Percentiles rank a stretch among this genome's conserved stretches.
phyloP scores from a whole-genome alignment of 2,329 filamentous ascomycete genomes.

The Lasiodiplodia hormozganensis region DNA sequence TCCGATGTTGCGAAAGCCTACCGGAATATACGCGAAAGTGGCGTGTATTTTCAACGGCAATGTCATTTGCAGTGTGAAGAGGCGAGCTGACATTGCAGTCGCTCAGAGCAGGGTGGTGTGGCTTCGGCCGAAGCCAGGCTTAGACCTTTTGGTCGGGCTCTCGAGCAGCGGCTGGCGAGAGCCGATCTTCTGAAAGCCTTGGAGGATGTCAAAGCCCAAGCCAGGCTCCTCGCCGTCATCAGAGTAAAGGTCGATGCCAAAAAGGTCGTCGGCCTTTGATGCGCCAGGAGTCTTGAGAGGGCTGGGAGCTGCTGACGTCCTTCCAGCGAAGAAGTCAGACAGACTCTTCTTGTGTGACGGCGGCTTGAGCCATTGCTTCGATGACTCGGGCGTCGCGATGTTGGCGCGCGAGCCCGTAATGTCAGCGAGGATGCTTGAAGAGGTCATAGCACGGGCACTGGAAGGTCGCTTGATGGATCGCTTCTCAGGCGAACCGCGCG shows the following conservation, averaged over 20 bases:
- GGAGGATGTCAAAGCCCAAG: constrained; percentile 72
- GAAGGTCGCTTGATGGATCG: constrained; percentile 65
- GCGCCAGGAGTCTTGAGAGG: constrained; percentile 25
- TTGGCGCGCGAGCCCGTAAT: constrained; percentile 64
- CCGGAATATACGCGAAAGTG: constrained; percentile 1
- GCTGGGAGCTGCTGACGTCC: constrained; percentile 21
- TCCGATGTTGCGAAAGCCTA: constrained; percentile 6
- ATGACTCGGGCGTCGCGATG: constrained; percentile 54
- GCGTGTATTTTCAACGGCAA: not conserved
- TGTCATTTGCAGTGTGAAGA: not conserved
- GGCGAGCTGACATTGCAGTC: not conserved
- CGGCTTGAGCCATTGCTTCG: constrained; percentile 55
- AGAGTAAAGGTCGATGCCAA: constrained; percentile 61
- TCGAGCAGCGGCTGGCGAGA: constrained; percentile 29
- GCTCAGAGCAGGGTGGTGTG: constrained; percentile 20
- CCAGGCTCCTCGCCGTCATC: constrained; percentile 67
- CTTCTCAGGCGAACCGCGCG: constrained; percentile 70
- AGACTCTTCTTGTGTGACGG: constrained; percentile 37
- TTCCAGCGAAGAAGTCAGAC: constrained; percentile 29
- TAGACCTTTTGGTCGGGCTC: constrained; percentile 27
- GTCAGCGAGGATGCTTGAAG: constrained; percentile 67
- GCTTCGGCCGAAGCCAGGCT: constrained; percentile 11
- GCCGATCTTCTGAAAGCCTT: constrained; percentile 79
- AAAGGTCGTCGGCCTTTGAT: constrained; percentile 57
- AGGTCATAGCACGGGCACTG: constrained; percentile 68